phyloP scores from a whole-genome alignment of 164 flowering plant species.

The Stephania cephalantha region DNA sequence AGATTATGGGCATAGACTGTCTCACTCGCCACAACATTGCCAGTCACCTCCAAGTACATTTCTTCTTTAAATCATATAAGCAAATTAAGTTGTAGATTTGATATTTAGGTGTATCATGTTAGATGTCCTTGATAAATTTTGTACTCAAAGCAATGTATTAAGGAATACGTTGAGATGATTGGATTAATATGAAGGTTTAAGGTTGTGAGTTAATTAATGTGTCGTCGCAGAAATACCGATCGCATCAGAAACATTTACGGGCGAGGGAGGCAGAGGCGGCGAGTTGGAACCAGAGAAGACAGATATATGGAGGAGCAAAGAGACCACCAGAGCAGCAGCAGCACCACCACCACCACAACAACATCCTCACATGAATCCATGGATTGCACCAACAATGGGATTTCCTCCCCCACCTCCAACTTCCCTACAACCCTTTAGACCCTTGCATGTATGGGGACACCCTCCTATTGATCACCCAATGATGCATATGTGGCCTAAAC shows the following conservation, averaged over 20 bases:
- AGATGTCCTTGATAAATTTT: no score
- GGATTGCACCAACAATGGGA: slow-evolving; percentile 72
- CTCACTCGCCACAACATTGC: slow-evolving; percentile 98
- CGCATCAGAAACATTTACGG: slow-evolving; percentile 85
- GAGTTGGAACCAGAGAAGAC: slow-evolving; percentile 77
- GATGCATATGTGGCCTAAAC: slow-evolving; percentile 76
- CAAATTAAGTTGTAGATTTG: background rate
- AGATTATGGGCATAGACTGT: slow-evolving; percentile 93
- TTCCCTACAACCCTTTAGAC: slow-evolving; percentile 38
- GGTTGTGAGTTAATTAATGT: slow-evolving; percentile 2
- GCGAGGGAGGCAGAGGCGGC: slow-evolving; percentile 93
- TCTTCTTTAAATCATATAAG: background rate
- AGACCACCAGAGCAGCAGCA: background rate
- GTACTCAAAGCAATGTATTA: no score
- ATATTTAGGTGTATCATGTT: background rate
- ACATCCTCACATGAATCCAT: slow-evolving; percentile 26
- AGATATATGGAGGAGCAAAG: slow-evolving; percentile 41
- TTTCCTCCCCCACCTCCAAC: slow-evolving; percentile 46
- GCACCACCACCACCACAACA: background rate
- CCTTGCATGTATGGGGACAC: slow-evolving; percentile 97
- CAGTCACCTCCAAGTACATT: slow-evolving; percentile 87
- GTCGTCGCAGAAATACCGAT: slow-evolving; percentile 70
- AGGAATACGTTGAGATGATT: no score
- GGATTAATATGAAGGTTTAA: background rate
- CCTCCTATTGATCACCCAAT: slow-evolving; percentile 51